Percentiles rank a stretch among this genome's conserved stretches.
Conservation (phyloP, 345 rosid species). For the Sonneratia alba region DNA sequence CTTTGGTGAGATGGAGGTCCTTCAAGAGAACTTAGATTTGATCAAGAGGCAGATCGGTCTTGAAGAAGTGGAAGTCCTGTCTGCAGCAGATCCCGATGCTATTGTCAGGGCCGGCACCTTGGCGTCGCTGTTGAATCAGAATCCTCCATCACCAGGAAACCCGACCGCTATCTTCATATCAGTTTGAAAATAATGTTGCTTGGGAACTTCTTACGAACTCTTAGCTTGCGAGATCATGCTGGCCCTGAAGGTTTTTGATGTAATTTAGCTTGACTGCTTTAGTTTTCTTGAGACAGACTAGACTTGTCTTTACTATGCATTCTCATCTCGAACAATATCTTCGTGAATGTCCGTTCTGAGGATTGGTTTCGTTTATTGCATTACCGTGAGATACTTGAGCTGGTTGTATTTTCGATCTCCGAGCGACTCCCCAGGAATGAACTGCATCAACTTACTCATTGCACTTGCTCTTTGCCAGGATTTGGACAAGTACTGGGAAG, state of each 20-base stretch:
- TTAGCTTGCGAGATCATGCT: background rate
- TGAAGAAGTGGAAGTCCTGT: constrained; percentile 51
- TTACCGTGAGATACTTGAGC: background rate
- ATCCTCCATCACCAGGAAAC: constrained; percentile 74
- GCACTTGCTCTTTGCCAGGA: too few relatives aligned
- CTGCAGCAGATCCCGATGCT: constrained; percentile 37
- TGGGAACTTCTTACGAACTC: background rate
- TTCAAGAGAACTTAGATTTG: constrained; percentile 58
- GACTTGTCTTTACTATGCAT: background rate
- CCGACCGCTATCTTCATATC: constrained; percentile 70
- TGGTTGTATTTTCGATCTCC: background rate
- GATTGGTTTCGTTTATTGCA: background rate
- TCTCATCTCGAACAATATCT: background rate
- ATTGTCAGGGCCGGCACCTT: constrained; percentile 41
- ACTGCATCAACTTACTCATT: background rate
- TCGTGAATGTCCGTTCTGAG: background rate
- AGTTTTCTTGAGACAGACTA: background rate
- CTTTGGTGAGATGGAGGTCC: constrained; percentile 83
- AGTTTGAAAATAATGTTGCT: constrained; percentile 20
- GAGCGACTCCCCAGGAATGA: background rate
- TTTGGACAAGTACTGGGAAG: background rate
- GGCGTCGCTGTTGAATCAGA: constrained; percentile 41
- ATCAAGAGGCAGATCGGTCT: constrained; percentile 73
- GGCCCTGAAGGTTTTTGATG: background rate
- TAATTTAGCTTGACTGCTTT: background rate